phyloP scores from a whole-genome alignment of 306 rosid species.

The Rubus parviflorus region DNA sequence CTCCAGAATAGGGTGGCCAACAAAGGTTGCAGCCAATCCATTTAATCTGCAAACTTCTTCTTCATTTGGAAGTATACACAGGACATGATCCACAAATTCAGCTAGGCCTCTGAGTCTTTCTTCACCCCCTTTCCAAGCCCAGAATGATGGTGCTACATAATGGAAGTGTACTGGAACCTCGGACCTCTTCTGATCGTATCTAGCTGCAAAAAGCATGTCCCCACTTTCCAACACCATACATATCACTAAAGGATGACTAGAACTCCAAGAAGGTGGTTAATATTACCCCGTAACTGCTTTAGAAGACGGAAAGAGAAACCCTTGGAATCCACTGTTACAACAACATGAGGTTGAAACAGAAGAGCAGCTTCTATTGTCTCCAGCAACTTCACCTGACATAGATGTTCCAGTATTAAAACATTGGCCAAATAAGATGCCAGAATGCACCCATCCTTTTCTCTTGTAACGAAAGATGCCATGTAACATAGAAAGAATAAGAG shows the following conservation, averaged over 20 bases:
- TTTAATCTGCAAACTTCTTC: constrained; percentile 71
- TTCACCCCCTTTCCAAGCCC: constrained; percentile 99
- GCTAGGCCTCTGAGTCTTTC: constrained; percentile 69
- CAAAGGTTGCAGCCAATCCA: constrained; percentile 82
- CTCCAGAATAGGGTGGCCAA: constrained; percentile 87
- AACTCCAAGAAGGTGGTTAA: constrained; percentile 27
- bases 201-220: constrained; percentile 74
- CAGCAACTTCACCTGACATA: constrained; percentile 63
- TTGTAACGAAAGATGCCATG: neutral
- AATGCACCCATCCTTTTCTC: constrained; percentile 1
- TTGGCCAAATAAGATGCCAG: neutral
- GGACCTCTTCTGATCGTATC: constrained; percentile 38
- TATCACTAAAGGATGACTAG: constrained; percentile 30
- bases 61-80: constrained; percentile 92
- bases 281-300: constrained; percentile 77
- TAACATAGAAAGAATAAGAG: neutral
- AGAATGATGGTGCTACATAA: constrained; percentile 88
- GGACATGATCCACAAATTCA: constrained; percentile 73
- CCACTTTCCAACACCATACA: constrained; percentile 36
- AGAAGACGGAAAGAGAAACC: constrained; percentile 88
- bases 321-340: constrained; percentile 77
- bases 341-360: constrained; percentile 77
- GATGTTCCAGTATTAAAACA: constrained; percentile 13
- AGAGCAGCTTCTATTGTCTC: constrained; percentile 74
- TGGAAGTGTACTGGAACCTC: constrained; percentile 70